Evolutionary conservation across 495 filamentous ascomycete genomes (phyloP), one percentile per base, ranked within the genome.

Genomic region (Monascus purpureus): DNA sequence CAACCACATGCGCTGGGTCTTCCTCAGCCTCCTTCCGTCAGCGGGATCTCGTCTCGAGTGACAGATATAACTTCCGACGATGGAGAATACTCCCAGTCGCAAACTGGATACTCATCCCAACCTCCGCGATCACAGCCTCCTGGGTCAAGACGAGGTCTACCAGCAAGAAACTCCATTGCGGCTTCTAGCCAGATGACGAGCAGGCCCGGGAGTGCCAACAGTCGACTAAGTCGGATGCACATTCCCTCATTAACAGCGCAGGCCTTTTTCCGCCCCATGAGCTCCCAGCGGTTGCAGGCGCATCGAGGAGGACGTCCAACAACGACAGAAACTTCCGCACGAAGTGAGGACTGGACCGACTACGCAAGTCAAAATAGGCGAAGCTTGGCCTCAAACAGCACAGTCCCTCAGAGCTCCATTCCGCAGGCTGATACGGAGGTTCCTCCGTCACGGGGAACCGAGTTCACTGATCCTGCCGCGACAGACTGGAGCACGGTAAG

Each of bases 191-290:
- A 56, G 13, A 47, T 47, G 20, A 52, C 62, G 14, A 63, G 55
- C 40, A 49, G 77, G 40, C 79, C 80, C 8, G 53, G 57, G 15
- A 80, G 71, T 38, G 70, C 78, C 2, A 69, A 68, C 2, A 84
- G 80, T 49, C 70, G 76, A 45, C 80, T 84, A 29, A 83, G 80
- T 50, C 70, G 75, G 45, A 87, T 81, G 12, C 90, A 97, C 63
- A 88, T 93, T 22, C 87, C 90, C 6, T 82, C 80, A 1, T 59
- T 97, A 17, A 75, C 85, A 6, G 84, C 85, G 9, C 78, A 87
- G 41, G 88, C 80, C 13, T 96, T 97, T 54, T 94, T 94, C 44
- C 77, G 78, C 6, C 90, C 90, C 12, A 93, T 97, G 90, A 95
- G 86, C 57, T 92, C 85, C 14, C 87, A 95, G 53, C 75, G 82